phyloP scores from a whole-genome alignment of 768 basidiomycete species.

The Calocera viscosa region DNA sequence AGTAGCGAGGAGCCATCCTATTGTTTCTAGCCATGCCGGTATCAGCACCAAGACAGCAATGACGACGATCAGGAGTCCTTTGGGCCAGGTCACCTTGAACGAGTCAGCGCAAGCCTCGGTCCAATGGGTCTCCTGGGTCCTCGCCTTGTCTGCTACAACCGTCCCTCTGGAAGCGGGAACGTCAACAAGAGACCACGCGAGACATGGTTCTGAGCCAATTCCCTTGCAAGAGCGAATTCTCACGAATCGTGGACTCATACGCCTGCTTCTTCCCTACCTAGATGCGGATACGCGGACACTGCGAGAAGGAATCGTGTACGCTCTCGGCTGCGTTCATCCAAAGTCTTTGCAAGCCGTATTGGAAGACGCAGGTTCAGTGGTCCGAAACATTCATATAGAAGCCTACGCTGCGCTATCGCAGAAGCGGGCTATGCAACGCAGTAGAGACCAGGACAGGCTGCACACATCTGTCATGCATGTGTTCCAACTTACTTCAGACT shows the following conservation, averaged over 20 bases:
- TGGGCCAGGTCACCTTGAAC: background rate
- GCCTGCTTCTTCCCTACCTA: constrained; percentile 74
- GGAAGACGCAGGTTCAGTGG: constrained; percentile 69
- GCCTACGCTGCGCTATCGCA: background rate
- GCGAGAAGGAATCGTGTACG: constrained; percentile 73
- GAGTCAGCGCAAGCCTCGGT: constrained; percentile 5
- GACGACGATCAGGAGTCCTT: constrained; percentile 33
- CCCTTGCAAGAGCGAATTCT: constrained; percentile 71
- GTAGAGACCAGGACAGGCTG: constrained; percentile 60
- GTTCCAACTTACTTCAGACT: constrained; percentile 71
- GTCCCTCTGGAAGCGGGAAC: constrained; percentile 48
- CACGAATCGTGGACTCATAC: constrained; percentile 72
- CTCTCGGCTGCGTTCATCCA: constrained; percentile 76
- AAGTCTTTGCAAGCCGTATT: constrained; percentile 65
- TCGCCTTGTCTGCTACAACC: constrained; percentile 73
- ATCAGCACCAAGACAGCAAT: constrained; percentile 46
- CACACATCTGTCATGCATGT: constrained; percentile 82
- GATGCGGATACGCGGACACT: constrained; percentile 75
- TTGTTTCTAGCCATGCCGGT: constrained; percentile 61
- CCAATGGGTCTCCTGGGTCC: constrained; percentile 78
- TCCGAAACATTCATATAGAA: constrained; percentile 77
- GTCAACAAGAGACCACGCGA: constrained; percentile 52
- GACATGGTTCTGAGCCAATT: constrained; percentile 57
- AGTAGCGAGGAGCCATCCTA: constrained; percentile 54
- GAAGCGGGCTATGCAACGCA: constrained; percentile 39